phyloP scores from a whole-genome alignment of 108 stramenopile genomes.

The Nitzschia sp. region DNA sequence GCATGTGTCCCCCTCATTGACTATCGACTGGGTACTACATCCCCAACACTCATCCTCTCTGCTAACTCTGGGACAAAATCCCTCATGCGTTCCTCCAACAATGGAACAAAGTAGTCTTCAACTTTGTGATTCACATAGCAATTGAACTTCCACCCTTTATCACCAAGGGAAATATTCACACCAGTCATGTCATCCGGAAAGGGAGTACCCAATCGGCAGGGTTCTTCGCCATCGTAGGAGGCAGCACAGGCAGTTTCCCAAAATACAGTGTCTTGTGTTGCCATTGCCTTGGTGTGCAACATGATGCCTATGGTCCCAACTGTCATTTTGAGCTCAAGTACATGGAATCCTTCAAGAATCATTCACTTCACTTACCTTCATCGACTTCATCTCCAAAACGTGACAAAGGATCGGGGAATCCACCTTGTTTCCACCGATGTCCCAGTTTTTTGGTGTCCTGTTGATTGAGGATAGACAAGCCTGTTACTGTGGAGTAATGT shows the following conservation, averaged over 20 bases:
- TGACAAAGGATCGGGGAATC: slow-evolving; percentile 51
- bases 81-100: slow-evolving; percentile 44
- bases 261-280: slow-evolving; percentile 49
- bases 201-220: slow-evolving; percentile 64
- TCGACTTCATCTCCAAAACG: slow-evolving; percentile 66
- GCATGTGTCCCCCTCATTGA: no score
- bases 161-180: slow-evolving; percentile 5
- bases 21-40: neutral
- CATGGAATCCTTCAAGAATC: neutral
- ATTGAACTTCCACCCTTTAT: slow-evolving; percentile 67
- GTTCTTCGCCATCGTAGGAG: neutral
- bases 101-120: slow-evolving; percentile 62
- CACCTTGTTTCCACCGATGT: slow-evolving; percentile 18
- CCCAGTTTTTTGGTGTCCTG: slow-evolving; percentile 44
- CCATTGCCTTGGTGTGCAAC: slow-evolving; percentile 77
- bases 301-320: slow-evolving; percentile 24
- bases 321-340: no score
- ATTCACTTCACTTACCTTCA: slow-evolving; percentile 41
- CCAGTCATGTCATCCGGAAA: slow-evolving; percentile 44
- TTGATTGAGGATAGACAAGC: slow-evolving; percentile 49
- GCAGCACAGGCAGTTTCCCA: slow-evolving; percentile 54
- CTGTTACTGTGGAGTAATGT: slow-evolving; percentile 82
- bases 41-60: slow-evolving; percentile 5
- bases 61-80: slow-evolving; percentile 35
- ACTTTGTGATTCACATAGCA: slow-evolving; percentile 71